Percentiles rank a stretch among this genome's conserved stretches.
Evolutionary conservation across 2,329 filamentous ascomycete genomes (phyloP).

Genomic region (Nannizzia gypsea): DNA sequence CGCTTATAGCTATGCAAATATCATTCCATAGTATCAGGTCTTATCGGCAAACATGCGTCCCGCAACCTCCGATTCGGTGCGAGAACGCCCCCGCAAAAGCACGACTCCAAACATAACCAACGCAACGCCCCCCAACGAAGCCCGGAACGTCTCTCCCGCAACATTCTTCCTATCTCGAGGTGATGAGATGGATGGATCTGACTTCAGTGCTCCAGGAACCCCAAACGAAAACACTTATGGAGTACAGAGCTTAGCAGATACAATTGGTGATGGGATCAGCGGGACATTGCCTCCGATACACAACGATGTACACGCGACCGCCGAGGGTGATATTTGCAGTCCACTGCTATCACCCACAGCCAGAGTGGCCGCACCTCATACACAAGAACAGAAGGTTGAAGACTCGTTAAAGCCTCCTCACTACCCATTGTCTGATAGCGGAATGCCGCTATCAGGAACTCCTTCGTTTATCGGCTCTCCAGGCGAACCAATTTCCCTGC

Average conservation of each 20-base stretch:
- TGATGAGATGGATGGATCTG: slow-evolving; percentile 36
- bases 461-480: slow-evolving; percentile 37
- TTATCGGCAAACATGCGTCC: slow-evolving; percentile 26
- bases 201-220: slow-evolving; percentile 20
- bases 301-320: background rate
- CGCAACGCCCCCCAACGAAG: slow-evolving; percentile 25
- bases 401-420: background rate
- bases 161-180: slow-evolving; percentile 51
- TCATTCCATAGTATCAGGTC: background rate
- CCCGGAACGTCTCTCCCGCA: slow-evolving; percentile 36
- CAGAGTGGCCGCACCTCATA: background rate
- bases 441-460: slow-evolving; percentile 31
- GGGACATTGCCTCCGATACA: slow-evolving; percentile 10
- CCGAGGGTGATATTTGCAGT: background rate
- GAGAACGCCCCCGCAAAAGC: slow-evolving; percentile 26
- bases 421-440: background rate
- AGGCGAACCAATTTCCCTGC: slow-evolving; percentile 39
- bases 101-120: slow-evolving; percentile 19
- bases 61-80: slow-evolving; percentile 24
- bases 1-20: background rate
- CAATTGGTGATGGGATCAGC: slow-evolving; percentile 24
- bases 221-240: slow-evolving; percentile 41
- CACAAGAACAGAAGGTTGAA: background rate
- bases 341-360: background rate
- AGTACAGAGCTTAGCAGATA: slow-evolving; percentile 46